Evolutionary conservation across 2,329 filamentous ascomycete genomes (phyloP).

Genomic region (Emergomyces pasteurianus): DNA sequence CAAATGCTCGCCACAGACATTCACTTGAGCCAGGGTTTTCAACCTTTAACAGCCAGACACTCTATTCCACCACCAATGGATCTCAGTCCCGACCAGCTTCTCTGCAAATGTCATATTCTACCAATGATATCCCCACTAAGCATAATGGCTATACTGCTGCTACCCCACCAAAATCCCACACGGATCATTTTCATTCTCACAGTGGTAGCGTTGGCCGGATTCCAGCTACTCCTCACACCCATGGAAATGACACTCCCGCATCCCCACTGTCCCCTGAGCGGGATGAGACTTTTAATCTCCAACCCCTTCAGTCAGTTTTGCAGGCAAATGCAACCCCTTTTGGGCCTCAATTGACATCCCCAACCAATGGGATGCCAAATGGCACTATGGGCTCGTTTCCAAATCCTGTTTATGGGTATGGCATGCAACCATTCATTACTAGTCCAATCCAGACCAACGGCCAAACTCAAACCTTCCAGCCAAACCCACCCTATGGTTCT

Average conservation of each 20-base stretch:
- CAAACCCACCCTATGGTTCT: conserved; percentile 44
- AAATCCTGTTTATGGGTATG: conserved; percentile 40
- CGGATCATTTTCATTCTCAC: conserved; percentile 55
- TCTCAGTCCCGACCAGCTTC: conserved; percentile 34
- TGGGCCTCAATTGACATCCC: conserved; percentile 47
- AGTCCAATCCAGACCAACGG: conserved; percentile 26
- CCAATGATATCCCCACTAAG: conserved; percentile 78
- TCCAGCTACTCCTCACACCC: conserved; percentile 53
- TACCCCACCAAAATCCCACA: conserved; percentile 45
- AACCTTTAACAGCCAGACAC: conserved; percentile 5
- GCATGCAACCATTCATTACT: conserved; percentile 45
- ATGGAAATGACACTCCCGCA: conserved; percentile 26
- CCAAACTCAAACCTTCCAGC: conserved; percentile 34
- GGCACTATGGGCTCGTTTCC: conserved; percentile 21
- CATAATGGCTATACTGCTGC: conserved; percentile 41
- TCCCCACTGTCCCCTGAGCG: conserved; percentile 24
- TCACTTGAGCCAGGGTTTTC: conserved; percentile 29
- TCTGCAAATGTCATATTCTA: conserved; percentile 76
- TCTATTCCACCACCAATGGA: conserved; percentile 21
- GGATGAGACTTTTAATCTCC: conserved; percentile 42
- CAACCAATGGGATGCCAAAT: conserved; percentile 7
- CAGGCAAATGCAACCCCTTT: conserved; percentile 74
- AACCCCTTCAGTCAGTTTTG: conserved; percentile 56
- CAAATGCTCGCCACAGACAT: conserved; percentile 28
- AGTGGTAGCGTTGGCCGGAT: conserved; percentile 67